A percentile compares a stretch with the other conserved stretches of the same genome.
Conservation (phyloP, 2,329 filamentous ascomycete genomes). For the Thelonectria discophora region DNA sequence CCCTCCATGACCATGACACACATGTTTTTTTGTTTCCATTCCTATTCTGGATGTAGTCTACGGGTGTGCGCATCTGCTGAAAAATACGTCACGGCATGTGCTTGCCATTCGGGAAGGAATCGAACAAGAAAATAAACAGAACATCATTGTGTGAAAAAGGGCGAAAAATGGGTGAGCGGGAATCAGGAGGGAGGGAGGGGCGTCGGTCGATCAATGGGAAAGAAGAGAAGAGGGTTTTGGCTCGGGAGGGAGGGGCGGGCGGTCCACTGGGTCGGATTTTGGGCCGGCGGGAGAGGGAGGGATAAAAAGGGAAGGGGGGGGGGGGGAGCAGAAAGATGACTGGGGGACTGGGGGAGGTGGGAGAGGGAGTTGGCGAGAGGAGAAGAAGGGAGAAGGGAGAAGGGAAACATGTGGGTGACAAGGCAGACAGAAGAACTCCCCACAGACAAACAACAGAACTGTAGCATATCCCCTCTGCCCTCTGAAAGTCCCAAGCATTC, state of each 20-base stretch:
- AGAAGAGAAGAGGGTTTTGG: neutral
- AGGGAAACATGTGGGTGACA: too few relatives aligned
- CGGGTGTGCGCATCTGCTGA: too few relatives aligned
- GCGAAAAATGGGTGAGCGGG: neutral
- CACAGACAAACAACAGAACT: too few relatives aligned
- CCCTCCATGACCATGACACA: neutral
- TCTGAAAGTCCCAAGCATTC: too few relatives aligned
- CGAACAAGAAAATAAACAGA: neutral
- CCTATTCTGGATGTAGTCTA: too few relatives aligned
- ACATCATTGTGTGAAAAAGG: too few relatives aligned
- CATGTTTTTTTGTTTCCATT: neutral
- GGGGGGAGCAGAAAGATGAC: neutral
- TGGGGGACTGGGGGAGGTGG: too few relatives aligned
- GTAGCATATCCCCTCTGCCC: too few relatives aligned
- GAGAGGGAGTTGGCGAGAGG: too few relatives aligned
- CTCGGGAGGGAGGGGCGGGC: constrained; percentile 1
- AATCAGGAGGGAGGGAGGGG: constrained; percentile 1
- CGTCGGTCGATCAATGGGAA: constrained; percentile 18
- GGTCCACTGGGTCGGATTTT: constrained; percentile 37
- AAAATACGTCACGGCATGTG: neutral
- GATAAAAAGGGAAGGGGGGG: constrained; percentile 1
- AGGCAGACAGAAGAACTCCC: too few relatives aligned
- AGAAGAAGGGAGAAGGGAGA: too few relatives aligned
- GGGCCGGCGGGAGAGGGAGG: constrained; percentile 31
- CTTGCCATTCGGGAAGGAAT: constrained; percentile 6